Percentiles rank a stretch among this genome's conserved stretches.
These are phyloP conservation scores for Nemania abortiva DNA, from an alignment of 2,329 filamentous ascomycete species.

Conservation along the genomic window DNA sequence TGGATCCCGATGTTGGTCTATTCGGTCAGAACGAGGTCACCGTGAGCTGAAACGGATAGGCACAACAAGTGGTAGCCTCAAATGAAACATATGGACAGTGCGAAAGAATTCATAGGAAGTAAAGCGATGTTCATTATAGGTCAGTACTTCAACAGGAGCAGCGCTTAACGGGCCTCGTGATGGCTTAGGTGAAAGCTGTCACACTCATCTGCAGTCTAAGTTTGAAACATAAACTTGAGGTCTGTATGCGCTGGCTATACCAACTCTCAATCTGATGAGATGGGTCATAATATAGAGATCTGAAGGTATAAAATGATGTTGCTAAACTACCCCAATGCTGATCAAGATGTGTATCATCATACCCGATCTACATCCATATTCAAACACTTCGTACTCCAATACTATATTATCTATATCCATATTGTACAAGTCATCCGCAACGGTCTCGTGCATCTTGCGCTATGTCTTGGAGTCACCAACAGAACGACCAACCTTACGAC, in stretches of 20 bases:
- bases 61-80: no score
- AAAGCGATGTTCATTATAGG: background rate
- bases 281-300: background rate
- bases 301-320: background rate
- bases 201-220: background rate
- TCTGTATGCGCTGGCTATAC: background rate
- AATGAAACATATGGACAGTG: no score
- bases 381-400: background rate
- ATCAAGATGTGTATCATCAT: background rate
- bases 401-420: background rate
- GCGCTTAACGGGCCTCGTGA: conserved; percentile 1
- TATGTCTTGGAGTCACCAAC: background rate
- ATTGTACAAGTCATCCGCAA: background rate
- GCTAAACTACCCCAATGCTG: background rate
- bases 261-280: background rate
- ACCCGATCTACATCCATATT: background rate
- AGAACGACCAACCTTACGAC: no score
- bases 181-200: background rate
- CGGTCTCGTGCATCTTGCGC: background rate
- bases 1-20: no score
- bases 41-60: no score
- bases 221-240: background rate
- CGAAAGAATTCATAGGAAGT: no score
- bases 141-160: background rate
- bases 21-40: no score